phyloP scores from a whole-genome alignment of 1,284 basidiomycete species.

The Cerioporus squamosus region DNA sequence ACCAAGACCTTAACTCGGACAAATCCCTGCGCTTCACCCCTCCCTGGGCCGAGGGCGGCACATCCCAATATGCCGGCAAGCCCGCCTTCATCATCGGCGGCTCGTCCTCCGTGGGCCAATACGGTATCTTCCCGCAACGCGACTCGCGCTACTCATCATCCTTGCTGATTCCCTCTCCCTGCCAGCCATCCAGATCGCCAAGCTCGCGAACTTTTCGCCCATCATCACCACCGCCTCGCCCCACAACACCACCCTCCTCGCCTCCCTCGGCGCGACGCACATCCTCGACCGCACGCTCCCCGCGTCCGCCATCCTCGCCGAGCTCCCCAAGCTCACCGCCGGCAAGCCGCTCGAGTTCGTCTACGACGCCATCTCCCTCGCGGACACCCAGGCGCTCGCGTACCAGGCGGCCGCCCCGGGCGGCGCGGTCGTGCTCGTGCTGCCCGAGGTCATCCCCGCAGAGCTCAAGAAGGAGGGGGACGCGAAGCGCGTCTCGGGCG shows the following conservation, averaged over 20 bases:
- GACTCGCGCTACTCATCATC: too few species aligned
- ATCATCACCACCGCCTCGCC: conserved; percentile 53
- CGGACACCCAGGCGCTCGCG: conserved; percentile 25
- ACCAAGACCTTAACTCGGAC: conserved; percentile 25
- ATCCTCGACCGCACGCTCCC: conserved; percentile 40
- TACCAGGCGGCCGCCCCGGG: conserved; percentile 32
- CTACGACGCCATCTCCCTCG: conserved; percentile 40
- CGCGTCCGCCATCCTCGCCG: conserved; percentile 45
- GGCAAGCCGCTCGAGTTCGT: conserved; percentile 37
- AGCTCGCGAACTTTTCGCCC: conserved; percentile 50
- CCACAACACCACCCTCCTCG: conserved; percentile 47
- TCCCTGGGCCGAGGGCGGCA: conserved; percentile 33
- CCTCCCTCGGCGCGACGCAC: conserved; percentile 56
- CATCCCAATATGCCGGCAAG: conserved; percentile 41
- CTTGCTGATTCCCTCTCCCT: background rate
- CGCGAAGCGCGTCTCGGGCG: conserved; percentile 18
- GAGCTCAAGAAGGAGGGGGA: conserved; percentile 9
- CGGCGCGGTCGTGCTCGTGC: conserved; percentile 25
- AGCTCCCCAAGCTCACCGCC: conserved; percentile 11
- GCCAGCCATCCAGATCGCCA: conserved; percentile 47
- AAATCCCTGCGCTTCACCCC: conserved; percentile 36
- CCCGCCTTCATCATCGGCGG: conserved; percentile 50
- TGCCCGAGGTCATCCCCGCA: conserved; percentile 9
- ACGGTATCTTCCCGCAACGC: conserved; percentile 32
- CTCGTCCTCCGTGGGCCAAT: conserved; percentile 48